These are phyloP conservation scores for Aspergillus homomorphus DNA, from an alignment of 495 filamentous ascomycete genomes.

Conservation along the genomic window DNA sequence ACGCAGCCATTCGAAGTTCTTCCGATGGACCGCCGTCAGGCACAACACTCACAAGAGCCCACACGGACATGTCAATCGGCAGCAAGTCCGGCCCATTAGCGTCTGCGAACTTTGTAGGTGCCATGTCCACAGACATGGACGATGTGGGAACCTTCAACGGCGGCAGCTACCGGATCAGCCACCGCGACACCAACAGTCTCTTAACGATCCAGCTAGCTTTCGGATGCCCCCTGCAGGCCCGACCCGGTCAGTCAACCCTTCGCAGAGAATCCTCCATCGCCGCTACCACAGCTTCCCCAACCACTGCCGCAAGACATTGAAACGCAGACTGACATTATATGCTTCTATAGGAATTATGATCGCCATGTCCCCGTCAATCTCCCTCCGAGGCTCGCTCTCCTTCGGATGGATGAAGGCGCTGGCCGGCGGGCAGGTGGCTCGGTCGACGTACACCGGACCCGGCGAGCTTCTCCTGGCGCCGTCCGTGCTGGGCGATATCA, in stretches of 20 bases:
- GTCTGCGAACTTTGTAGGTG: slow-evolving; percentile 26
- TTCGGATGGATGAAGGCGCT: slow-evolving; percentile 85
- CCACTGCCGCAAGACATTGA: too few relatives aligned
- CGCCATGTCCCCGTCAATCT: slow-evolving; percentile 86
- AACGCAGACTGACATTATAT: background rate
- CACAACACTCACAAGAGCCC: background rate
- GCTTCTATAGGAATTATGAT: slow-evolving; percentile 71
- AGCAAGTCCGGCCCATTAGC: slow-evolving; percentile 18
- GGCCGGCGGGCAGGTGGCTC: slow-evolving; percentile 73
- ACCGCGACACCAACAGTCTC: slow-evolving; percentile 86
- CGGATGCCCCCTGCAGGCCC: slow-evolving; percentile 77
- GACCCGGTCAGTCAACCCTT: slow-evolving; percentile 58
- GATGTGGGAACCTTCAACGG: slow-evolving; percentile 95
- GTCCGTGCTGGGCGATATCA: slow-evolving; percentile 78
- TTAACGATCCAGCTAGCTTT: slow-evolving; percentile 86
- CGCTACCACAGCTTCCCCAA: background rate
- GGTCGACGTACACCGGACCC: slow-evolving; percentile 83
- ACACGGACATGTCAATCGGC: slow-evolving; percentile 2
- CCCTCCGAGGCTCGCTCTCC: slow-evolving; percentile 72
- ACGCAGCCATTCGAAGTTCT: slow-evolving; percentile 4
- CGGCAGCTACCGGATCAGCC: slow-evolving; percentile 88
- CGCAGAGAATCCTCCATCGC: background rate
- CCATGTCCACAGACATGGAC: slow-evolving; percentile 46
- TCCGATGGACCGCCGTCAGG: background rate
- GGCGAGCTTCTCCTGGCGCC: slow-evolving; percentile 87